Percentiles rank a stretch among this genome's conserved stretches.
These are phyloP conservation scores for Crithidia sp. DNA, from an alignment of 208 protist genomes.

Conservation along the genomic window DNA sequence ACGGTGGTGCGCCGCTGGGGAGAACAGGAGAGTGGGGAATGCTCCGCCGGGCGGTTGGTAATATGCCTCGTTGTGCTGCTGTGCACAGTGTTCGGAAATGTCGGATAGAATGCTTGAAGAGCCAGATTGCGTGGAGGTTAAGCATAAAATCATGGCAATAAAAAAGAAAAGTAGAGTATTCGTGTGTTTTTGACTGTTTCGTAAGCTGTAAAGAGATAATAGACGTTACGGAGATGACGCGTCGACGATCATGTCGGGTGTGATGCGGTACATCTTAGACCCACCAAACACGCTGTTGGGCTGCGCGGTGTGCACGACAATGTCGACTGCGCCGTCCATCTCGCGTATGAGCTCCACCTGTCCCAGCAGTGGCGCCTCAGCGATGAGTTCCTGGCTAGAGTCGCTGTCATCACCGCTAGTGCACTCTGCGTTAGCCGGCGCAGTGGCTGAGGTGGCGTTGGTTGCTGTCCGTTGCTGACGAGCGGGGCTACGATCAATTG, in stretches of 20 bases:
- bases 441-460: background rate
- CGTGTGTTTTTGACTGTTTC: background rate
- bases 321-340: slow-evolving; percentile 22
- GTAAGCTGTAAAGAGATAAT: background rate
- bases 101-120: too few relatives aligned
- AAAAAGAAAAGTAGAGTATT: too few relatives aligned
- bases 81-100: too few relatives aligned
- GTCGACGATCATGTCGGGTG: slow-evolving; percentile 30
- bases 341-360: slow-evolving; percentile 19
- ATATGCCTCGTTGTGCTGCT: too few relatives aligned
- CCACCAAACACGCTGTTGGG: slow-evolving; percentile 34
- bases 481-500: background rate
- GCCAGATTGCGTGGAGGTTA: too few relatives aligned
- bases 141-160: too few relatives aligned
- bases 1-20: too few relatives aligned
- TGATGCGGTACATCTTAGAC: slow-evolving; percentile 33
- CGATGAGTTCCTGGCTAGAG: slow-evolving; percentile 20
- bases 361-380: slow-evolving; percentile 13
- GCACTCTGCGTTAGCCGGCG: too few relatives aligned
- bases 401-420: slow-evolving; percentile 5
- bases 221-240: background rate
- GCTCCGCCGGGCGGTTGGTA: too few relatives aligned
- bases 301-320: slow-evolving; percentile 22
- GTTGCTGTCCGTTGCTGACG: background rate
- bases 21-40: too few relatives aligned